Conservation (phyloP, 441 rosid species). For the Francoa sonchifolia region DNA sequence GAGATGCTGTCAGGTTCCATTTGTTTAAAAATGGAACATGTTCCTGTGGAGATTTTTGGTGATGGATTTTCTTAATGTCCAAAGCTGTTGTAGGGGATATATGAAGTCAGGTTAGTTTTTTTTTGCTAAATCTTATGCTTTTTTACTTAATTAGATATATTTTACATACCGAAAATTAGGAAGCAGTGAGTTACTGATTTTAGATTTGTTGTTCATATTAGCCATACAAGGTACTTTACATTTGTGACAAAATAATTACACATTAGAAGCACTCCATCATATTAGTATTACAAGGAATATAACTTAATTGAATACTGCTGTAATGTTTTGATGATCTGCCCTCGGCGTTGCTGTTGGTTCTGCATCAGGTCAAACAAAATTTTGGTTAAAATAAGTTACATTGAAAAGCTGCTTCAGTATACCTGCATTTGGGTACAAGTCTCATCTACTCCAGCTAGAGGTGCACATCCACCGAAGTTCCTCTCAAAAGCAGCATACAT, state of each 20-base stretch:
- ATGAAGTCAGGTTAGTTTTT: no score
- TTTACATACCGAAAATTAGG: no score
- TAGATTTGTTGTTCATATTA: constrained; percentile 1
- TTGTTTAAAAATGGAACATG: constrained; percentile 77
- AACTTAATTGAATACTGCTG: constrained; percentile 9
- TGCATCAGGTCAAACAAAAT: constrained; percentile 24
- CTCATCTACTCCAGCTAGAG: constrained; percentile 39
- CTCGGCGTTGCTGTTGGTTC: constrained; percentile 24
- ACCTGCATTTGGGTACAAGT: constrained; percentile 50
- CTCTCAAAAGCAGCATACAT: no score
- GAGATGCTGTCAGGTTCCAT: constrained; percentile 86
- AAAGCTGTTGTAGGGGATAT: constrained; percentile 1
- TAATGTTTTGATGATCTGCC: constrained; percentile 11
- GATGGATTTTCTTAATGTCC: constrained; percentile 12
- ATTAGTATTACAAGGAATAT: constrained; percentile 1
- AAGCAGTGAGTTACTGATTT: neutral
- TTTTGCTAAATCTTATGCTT: no score
- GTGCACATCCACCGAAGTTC: constrained; percentile 63
- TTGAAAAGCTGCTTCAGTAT: constrained; percentile 3
- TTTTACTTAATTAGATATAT: no score
- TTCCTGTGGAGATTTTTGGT: constrained; percentile 97
- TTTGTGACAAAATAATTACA: neutral
- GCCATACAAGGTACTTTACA: constrained; percentile 1
- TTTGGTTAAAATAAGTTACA: constrained; percentile 6
- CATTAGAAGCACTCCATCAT: neutral